These are phyloP conservation scores for Kluyveromyces nonfermentans DNA, from an alignment of 805 yeast genomes.

Conservation along the genomic window DNA sequence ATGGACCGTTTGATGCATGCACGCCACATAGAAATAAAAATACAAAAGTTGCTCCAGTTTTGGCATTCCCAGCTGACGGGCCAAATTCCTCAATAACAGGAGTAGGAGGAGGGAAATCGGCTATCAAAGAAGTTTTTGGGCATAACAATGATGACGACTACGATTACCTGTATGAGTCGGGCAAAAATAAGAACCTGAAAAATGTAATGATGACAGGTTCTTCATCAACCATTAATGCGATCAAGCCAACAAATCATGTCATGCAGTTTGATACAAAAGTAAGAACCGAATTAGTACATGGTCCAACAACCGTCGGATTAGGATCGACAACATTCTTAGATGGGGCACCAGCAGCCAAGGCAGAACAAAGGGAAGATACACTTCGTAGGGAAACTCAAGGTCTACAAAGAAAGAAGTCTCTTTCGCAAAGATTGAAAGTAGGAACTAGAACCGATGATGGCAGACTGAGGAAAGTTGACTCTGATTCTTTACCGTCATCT, in stretches of 20 bases:
- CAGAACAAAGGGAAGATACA: conserved; percentile 34
- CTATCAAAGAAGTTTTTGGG: conserved; percentile 73
- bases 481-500: conserved; percentile 1
- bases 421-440: conserved; percentile 51
- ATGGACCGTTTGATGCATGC: conserved; percentile 98
- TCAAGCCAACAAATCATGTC: conserved; percentile 40
- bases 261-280: conserved; percentile 61
- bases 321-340: conserved; percentile 90
- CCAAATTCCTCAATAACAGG: conserved; percentile 84
- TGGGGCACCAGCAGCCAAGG: conserved; percentile 82
- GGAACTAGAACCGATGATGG: conserved; percentile 10
- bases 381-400: conserved; percentile 32
- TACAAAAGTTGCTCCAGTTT: conserved; percentile 73
- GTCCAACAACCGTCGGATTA: conserved; percentile 75
- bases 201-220: conserved; percentile 8
- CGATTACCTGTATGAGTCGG: conserved; percentile 28
- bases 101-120: conserved; percentile 50
- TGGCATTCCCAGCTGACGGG: conserved; percentile 93
- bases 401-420: conserved; percentile 74
- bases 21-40: conserved; percentile 89
- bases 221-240: conserved; percentile 29
- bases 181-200: not conserved
- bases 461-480: conserved; percentile 3
- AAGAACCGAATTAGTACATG: conserved; percentile 71
- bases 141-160: conserved; percentile 41